phyloP scores from a whole-genome alignment of 1,139 yeast species.

The Wickerhamiella pararugosa region DNA sequence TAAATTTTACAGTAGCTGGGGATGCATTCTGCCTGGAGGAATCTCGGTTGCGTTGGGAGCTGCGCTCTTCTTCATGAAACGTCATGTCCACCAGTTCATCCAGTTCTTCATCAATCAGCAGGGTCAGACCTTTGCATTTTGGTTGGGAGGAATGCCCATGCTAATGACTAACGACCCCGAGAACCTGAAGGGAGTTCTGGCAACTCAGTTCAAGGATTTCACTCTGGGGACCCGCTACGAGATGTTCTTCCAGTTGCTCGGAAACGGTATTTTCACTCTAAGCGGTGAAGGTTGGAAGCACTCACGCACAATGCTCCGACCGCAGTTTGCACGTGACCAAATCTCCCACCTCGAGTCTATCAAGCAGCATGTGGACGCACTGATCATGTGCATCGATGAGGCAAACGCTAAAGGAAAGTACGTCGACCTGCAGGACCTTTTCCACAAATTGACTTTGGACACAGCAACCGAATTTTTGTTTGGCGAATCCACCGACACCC shows the following conservation, averaged over 20 bases:
- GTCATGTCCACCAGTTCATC: slow-evolving; percentile 4
- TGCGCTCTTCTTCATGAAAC: neutral
- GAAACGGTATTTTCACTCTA: slow-evolving; percentile 40
- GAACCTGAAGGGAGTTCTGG: slow-evolving; percentile 24
- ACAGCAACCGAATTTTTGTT: slow-evolving; percentile 43
- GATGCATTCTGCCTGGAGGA: slow-evolving; percentile 1
- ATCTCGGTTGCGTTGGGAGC: slow-evolving; percentile 2
- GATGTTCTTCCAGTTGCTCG: slow-evolving; percentile 31
- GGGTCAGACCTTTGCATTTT: slow-evolving; percentile 1
- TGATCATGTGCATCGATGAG: slow-evolving; percentile 25
- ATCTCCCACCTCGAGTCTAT: slow-evolving; percentile 32
- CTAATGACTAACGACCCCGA: slow-evolving; percentile 36
- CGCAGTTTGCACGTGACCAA: slow-evolving; percentile 38
- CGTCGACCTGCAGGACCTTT: slow-evolving; percentile 34
- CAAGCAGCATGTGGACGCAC: slow-evolving; percentile 31
- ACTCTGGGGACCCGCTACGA: slow-evolving; percentile 33
- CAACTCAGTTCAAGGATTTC: slow-evolving; percentile 31
- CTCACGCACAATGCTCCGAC: slow-evolving; percentile 38
- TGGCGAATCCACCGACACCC: slow-evolving; percentile 36
- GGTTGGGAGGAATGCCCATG: slow-evolving; percentile 1
- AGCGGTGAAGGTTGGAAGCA: slow-evolving; percentile 40
- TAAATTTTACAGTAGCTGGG: neutral
- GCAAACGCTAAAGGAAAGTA: slow-evolving; percentile 18
- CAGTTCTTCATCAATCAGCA: neutral
- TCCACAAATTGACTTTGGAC: slow-evolving; percentile 38